These are phyloP conservation scores for Heliamphora exappendiculata DNA, from an alignment of 148 eudicot genomes.

Conservation along the genomic window DNA sequence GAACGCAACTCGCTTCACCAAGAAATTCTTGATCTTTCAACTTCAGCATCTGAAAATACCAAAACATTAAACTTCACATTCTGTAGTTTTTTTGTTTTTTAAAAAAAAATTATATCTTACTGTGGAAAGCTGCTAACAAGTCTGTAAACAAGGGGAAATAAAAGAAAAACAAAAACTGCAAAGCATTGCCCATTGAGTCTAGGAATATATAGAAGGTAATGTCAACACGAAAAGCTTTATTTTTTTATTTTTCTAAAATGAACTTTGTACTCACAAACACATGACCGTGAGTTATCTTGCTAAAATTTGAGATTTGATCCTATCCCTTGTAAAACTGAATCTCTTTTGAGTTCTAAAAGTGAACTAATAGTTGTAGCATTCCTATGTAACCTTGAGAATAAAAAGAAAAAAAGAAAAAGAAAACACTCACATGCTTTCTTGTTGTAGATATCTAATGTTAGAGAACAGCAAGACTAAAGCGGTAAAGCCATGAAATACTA, in stretches of 20 bases:
- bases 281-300: not conserved
- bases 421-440: not conserved
- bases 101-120: not conserved
- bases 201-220: not conserved
- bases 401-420: not conserved
- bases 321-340: not conserved
- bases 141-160: not conserved
- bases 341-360: not conserved
- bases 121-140: slow-evolving; percentile 2
- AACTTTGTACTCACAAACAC: not conserved
- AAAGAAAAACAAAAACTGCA: not conserved
- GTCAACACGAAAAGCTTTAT: no score
- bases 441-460: not conserved
- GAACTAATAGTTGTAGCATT: not conserved
- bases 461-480: not conserved
- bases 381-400: not conserved
- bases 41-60: slow-evolving; percentile 47
- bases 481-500: not conserved
- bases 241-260: no score
- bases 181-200: no score
- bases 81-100: slow-evolving; percentile 1
- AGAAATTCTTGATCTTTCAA: slow-evolving; percentile 77
- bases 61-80: slow-evolving; percentile 1
- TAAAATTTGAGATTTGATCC: not conserved
- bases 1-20: slow-evolving; percentile 73